These are phyloP conservation scores for Nigrospora oryzae DNA, from an alignment of 2,329 filamentous ascomycete species.

Conservation along the genomic window DNA sequence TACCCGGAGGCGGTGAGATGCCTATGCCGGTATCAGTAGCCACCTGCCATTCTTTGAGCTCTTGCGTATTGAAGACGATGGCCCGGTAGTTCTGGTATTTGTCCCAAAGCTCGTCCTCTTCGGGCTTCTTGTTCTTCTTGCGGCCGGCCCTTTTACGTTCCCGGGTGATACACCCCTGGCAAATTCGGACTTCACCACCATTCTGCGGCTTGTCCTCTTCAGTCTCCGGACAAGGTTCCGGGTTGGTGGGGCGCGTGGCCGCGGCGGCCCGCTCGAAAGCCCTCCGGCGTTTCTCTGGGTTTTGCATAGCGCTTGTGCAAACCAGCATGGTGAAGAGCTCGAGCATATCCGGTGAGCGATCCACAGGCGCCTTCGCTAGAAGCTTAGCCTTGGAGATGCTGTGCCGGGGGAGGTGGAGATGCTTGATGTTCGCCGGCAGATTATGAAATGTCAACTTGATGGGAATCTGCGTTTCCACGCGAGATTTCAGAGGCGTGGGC, in stretches of 20 bases:
- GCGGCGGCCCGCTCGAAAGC: conserved; percentile 56
- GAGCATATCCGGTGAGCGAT: conserved; percentile 62
- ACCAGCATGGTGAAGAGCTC: conserved; percentile 78
- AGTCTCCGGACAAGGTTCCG: conserved; percentile 39
- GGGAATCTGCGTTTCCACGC: conserved; percentile 93
- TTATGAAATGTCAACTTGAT: conserved; percentile 73
- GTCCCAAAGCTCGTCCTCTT: conserved; percentile 84
- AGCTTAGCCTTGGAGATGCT: conserved; percentile 94
- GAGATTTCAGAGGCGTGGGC: conserved; percentile 69
- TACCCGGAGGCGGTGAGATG: conserved; percentile 32
- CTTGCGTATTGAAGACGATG: conserved; percentile 84
- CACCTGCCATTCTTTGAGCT: conserved; percentile 76
- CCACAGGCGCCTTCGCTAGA: conserved; percentile 62
- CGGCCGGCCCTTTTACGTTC: conserved; percentile 85
- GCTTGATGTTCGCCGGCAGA: conserved; percentile 66
- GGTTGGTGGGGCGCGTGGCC: conserved; percentile 22
- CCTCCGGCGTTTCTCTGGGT: conserved; percentile 54
- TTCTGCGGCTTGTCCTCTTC: conserved; percentile 70
- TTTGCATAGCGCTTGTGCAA: conserved; percentile 85
- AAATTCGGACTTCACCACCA: conserved; percentile 91
- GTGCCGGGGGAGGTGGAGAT: conserved; percentile 77
- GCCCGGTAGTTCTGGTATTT: conserved; percentile 72
- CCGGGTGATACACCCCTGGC: conserved; percentile 79
- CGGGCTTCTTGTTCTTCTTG: conserved; percentile 88
- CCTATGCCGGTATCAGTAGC: conserved; percentile 37